Conservation (phyloP, 2,329 filamentous ascomycete species). For the Teratosphaeria nubilosa region DNA sequence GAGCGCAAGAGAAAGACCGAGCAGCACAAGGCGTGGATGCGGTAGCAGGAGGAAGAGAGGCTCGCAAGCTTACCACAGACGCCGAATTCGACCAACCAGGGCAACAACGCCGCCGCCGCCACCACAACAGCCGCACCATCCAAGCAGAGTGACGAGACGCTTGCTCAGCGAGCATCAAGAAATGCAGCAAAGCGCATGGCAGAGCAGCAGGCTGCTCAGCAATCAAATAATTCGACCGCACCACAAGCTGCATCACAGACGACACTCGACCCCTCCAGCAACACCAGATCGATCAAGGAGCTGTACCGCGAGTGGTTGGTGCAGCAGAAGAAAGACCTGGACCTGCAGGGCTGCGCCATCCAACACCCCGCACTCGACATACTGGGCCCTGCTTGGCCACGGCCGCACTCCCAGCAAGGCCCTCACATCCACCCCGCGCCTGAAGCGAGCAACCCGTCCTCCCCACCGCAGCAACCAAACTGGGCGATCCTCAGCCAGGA, state of each 20-base stretch:
- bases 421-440: too few relatives aligned
- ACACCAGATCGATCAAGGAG: neutral
- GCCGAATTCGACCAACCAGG: neutral
- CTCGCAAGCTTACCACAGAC: neutral
- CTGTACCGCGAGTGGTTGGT: neutral
- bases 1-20: neutral
- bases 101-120: neutral
- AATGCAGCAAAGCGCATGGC: neutral
- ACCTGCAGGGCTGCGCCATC: neutral
- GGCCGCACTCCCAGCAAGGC: too few relatives aligned
- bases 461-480: neutral
- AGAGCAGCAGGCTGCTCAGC: neutral
- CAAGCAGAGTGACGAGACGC: neutral
- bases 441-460: neutral
- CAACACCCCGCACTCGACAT: neutral
- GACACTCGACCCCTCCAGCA: neutral
- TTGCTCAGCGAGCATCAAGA: neutral
- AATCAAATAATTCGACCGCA: neutral
- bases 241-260: neutral
- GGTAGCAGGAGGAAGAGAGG: neutral
- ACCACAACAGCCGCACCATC: neutral
- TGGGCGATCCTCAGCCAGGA: neutral
- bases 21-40: neutral
- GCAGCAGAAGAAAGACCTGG: neutral
- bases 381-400: neutral